Evolutionary conservation across 2,329 filamentous ascomycete genomes (phyloP).

Genomic region (Microdochium nivale): DNA sequence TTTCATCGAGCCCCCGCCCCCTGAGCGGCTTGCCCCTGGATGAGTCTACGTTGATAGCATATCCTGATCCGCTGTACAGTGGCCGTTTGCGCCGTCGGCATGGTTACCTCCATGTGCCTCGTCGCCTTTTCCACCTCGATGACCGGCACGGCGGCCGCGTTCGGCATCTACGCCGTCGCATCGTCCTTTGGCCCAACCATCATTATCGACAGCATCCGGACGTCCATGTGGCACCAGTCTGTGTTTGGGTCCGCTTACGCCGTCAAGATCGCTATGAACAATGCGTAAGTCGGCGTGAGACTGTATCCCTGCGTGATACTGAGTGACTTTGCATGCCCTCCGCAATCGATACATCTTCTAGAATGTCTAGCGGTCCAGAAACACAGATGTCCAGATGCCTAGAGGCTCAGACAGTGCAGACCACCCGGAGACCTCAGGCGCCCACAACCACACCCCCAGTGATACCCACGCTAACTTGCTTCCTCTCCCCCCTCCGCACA

Average conservation of each 20-base stretch:
- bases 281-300: conserved; percentile 35
- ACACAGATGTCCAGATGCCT: neutral
- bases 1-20: no score
- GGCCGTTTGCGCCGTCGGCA: conserved; percentile 35
- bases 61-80: conserved; percentile 11
- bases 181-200: conserved; percentile 45
- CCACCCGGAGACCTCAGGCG: no score
- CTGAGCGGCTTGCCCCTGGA: no score
- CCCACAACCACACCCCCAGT: no score
- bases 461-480: no score
- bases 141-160: conserved; percentile 46
- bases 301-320: no score
- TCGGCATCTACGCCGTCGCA: conserved; percentile 51
- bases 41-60: no score
- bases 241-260: conserved; percentile 53
- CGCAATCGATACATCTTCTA: no score
- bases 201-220: conserved; percentile 53
- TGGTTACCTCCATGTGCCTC: conserved; percentile 44
- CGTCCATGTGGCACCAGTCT: conserved; percentile 49
- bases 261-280: conserved; percentile 54
- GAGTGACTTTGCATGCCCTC: no score
- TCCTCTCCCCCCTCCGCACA: conserved; percentile 13
- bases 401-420: neutral
- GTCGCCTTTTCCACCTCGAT: conserved; percentile 40
- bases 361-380: no score